phyloP scores from a whole-genome alignment of 208 protist species.

The Strigomonas culicis region DNA sequence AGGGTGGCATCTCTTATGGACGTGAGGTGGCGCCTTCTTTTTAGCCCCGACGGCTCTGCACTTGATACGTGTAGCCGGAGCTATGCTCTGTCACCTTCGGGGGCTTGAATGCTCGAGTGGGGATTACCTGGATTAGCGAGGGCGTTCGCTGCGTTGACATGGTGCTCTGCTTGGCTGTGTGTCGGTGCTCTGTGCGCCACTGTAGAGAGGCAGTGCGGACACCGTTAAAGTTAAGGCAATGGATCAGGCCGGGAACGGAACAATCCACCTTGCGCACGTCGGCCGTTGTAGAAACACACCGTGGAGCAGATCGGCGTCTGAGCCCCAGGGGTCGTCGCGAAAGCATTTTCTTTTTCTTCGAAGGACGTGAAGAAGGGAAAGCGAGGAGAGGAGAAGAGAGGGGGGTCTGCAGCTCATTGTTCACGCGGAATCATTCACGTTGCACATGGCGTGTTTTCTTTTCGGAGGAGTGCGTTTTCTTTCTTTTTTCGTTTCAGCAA shows the following conservation, averaged over 20 bases:
- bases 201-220: slow-evolving; percentile 45
- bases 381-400: neutral
- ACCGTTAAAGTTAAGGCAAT: slow-evolving; percentile 69
- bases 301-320: slow-evolving; percentile 71
- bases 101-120: slow-evolving; percentile 42
- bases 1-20: neutral
- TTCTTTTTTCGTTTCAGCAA: slow-evolving; percentile 8
- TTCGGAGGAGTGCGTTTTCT: slow-evolving; percentile 4
- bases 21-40: neutral
- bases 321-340: slow-evolving; percentile 57
- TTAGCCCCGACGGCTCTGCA: neutral
- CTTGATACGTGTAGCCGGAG: slow-evolving; percentile 38
- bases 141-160: slow-evolving; percentile 80
- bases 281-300: slow-evolving; percentile 85
- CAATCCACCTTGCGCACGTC: slow-evolving; percentile 82
- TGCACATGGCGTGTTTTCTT: too few species aligned
- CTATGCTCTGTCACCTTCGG: slow-evolving; percentile 76
- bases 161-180: slow-evolving; percentile 87
- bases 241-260: slow-evolving; percentile 88
- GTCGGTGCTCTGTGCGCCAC: slow-evolving; percentile 41
- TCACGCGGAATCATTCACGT: too few species aligned
- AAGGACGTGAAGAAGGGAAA: too few species aligned
- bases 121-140: slow-evolving; percentile 60
- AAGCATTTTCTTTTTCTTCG: slow-evolving; percentile 29
- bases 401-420: neutral